phyloP scores from a whole-genome alignment of 331 rosid species.

The Quercus phellos region DNA sequence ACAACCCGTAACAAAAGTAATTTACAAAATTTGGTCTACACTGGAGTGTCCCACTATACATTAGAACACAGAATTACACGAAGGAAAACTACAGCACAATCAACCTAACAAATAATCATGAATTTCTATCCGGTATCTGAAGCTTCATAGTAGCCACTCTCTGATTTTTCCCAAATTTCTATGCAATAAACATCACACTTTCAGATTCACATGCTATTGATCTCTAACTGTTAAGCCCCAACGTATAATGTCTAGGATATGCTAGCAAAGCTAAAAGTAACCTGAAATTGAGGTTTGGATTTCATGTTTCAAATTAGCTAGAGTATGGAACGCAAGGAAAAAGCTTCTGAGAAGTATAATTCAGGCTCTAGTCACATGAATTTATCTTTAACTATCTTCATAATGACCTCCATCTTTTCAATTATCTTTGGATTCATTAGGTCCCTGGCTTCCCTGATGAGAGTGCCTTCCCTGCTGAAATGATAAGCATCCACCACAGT shows the following conservation, averaged over 20 bases:
- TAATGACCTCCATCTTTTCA: conserved; percentile 62
- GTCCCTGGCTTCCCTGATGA: conserved; percentile 79
- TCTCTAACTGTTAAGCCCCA: background rate
- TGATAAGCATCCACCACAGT: conserved; percentile 72
- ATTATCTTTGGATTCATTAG: conserved; percentile 69
- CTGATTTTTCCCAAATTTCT: background rate
- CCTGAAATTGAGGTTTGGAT: background rate
- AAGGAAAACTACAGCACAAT: background rate
- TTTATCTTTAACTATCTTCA: conserved; percentile 49
- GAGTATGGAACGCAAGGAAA: background rate
- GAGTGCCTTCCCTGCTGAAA: conserved; percentile 73
- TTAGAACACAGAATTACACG: background rate
- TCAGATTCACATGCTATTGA: background rate
- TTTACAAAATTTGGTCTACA: background rate
- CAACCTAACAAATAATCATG: background rate
- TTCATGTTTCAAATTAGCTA: background rate
- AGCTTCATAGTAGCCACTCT: background rate
- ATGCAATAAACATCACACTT: background rate
- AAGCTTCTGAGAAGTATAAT: background rate
- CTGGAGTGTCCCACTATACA: background rate
- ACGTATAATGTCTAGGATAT: background rate
- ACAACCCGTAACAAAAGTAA: no score
- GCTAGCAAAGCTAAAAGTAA: no score
- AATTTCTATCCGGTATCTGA: background rate
- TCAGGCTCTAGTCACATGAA: conserved; percentile 56